phyloP scores from a whole-genome alignment of 257 asterid species.

The Primulina tabacum region DNA sequence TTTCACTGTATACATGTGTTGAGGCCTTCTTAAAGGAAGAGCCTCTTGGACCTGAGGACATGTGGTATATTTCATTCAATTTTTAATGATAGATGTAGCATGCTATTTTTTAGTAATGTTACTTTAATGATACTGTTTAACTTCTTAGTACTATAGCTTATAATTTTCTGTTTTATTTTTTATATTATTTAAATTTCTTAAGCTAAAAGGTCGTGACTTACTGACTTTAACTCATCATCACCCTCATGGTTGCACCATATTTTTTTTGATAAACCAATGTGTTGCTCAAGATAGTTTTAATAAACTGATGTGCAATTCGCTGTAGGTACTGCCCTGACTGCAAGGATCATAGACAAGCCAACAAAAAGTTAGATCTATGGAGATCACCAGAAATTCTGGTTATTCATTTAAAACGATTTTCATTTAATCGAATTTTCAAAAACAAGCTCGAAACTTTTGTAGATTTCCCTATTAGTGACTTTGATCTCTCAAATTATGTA shows the following conservation, averaged over 20 bases:
- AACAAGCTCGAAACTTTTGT: slow-evolving; percentile 68
- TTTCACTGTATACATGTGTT: slow-evolving; percentile 55
- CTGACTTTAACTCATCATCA: no score
- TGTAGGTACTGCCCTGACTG: slow-evolving; percentile 72
- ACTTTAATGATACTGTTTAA: neutral
- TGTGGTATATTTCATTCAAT: slow-evolving; percentile 46
- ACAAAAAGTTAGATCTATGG: slow-evolving; percentile 76
- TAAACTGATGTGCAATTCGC: slow-evolving; percentile 13
- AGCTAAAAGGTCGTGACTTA: neutral
- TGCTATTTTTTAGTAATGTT: neutral
- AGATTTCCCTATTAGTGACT: slow-evolving; percentile 61
- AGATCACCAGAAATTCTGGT: slow-evolving; percentile 73
- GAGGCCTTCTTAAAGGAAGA: slow-evolving; percentile 72
- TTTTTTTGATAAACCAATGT: neutral
- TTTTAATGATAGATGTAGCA: slow-evolving; percentile 1
- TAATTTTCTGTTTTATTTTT: no score
- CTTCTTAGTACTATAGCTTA: no score
- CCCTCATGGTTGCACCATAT: no score
- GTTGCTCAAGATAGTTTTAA: neutral
- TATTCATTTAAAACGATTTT: slow-evolving; percentile 74
- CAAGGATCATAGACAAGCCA: slow-evolving; percentile 65
- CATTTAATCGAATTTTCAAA: slow-evolving; percentile 42
- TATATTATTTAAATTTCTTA: neutral
- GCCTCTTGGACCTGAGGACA: slow-evolving; percentile 78
- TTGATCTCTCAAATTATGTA: slow-evolving; percentile 58